These are phyloP conservation scores for Fusarium concolor DNA, from an alignment of 2,329 filamentous ascomycete species.

Conservation along the genomic window DNA sequence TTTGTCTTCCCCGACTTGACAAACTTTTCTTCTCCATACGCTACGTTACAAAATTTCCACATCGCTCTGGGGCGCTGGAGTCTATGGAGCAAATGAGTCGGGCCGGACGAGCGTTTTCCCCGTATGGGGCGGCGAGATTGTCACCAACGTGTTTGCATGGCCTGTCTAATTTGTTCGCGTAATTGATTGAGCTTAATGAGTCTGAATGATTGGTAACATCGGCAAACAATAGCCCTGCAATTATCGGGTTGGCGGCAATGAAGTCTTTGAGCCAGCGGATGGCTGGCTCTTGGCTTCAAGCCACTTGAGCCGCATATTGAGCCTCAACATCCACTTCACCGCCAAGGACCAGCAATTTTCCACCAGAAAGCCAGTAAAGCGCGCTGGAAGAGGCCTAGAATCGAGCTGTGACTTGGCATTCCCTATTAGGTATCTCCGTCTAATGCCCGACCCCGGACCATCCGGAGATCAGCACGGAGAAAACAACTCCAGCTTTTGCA, in stretches of 20 bases:
- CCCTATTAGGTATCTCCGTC: background rate
- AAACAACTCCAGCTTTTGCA: background rate
- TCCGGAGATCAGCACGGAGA: slow-evolving; percentile 18
- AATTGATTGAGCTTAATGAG: background rate
- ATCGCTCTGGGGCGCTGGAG: slow-evolving; percentile 18
- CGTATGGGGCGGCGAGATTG: slow-evolving; percentile 12
- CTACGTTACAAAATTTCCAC: slow-evolving; percentile 22
- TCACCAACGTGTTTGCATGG: background rate
- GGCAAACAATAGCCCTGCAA: background rate
- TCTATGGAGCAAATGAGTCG: slow-evolving; percentile 23
- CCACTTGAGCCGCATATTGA: slow-evolving; percentile 23
- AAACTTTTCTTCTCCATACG: slow-evolving; percentile 29
- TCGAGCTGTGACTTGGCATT: background rate
- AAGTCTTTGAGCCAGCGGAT: background rate
- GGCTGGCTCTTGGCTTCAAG: background rate
- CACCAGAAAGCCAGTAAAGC: background rate
- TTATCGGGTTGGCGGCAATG: background rate
- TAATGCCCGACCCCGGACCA: slow-evolving; percentile 12
- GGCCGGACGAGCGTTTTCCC: slow-evolving; percentile 32
- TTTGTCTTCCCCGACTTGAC: slow-evolving; percentile 14
- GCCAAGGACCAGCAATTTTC: slow-evolving; percentile 4
- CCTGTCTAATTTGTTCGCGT: slow-evolving; percentile 3
- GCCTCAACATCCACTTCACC: slow-evolving; percentile 7
- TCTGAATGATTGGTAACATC: slow-evolving; percentile 7
- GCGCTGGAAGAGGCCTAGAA: background rate